Base-by-base conservation (phyloP, 2,329 filamentous ascomycete species). In the Ramularia collo-cygni region DNA sequence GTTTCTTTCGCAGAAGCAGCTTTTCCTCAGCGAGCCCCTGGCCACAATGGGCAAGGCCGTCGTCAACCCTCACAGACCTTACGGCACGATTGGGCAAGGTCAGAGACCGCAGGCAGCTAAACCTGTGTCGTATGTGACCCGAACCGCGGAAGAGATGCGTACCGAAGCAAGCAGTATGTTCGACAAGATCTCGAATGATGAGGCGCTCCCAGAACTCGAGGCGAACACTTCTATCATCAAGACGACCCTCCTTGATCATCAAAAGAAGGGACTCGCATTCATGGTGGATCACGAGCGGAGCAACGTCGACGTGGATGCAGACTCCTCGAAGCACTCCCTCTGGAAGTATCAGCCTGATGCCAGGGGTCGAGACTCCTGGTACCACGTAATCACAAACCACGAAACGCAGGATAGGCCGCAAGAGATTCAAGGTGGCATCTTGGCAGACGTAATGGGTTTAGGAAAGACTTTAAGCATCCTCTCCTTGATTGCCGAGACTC, bases 201-300 rank as follows among this genome's bases (percentile, higher is more conserved):
- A 93, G 40, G 78, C 86, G 44, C 67, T 96, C 5, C 83, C 84
- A 0, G 75, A 81, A 49, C 79, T 82, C 66, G 79, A 90, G 3
- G 75, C 85, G 0, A 71, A 77, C 38, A 48, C 65, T 2, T 63
- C 68, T 5, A 73, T 92, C 38, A 72, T 74, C 40, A 88, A 81
- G 0, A 71, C 67, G 0, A 71, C 77, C 18, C 67, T 96, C 13
- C 77, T 95, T 29, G 74, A 75, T 42, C 90, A 96, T 64, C 90
- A 96, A 61, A 92, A 86, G 61, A 88, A 95, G 63, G 90, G 84
- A 0, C 72, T 96, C 0, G 78, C 81, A 59, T 96, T 95, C 59
- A 87, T 96, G 82, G 78, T 72, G 8, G 75, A 76, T 14, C 83
- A 85, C 47, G 90, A 96, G 63, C 71, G 75, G 9, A 69, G 70